Evolutionary conservation across 306 rosid species (phyloP).

Genomic region (Malus sylvestris): DNA sequence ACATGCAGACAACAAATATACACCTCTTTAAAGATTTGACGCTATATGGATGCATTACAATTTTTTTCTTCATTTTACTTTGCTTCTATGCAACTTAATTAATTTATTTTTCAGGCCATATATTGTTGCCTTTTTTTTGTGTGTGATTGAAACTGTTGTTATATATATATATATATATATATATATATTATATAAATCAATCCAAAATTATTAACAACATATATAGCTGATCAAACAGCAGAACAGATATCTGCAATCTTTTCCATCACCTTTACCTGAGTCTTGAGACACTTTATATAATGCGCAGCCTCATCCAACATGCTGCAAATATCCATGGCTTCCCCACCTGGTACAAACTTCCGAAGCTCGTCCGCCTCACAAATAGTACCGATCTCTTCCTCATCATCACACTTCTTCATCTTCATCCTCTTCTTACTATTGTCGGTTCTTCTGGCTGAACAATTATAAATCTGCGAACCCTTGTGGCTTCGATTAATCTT

Average conservation of each 20-base stretch:
- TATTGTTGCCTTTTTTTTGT: not conserved
- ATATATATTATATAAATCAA: not conserved
- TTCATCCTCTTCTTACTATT: not conserved
- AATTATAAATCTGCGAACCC: not conserved
- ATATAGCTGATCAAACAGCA: not conserved
- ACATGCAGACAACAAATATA: not conserved
- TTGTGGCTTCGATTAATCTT: not conserved
- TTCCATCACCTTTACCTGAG: constrained; percentile 30
- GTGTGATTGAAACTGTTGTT: not conserved
- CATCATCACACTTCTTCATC: not conserved
- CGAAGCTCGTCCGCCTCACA: constrained; percentile 4
- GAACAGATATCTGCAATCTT: constrained; percentile 9
- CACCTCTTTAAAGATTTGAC: too few species aligned
- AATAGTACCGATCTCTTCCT: not conserved
- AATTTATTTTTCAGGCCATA: not conserved
- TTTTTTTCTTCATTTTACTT: not conserved
- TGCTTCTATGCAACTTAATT: not conserved
- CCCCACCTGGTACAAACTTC: constrained; percentile 29
- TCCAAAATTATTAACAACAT: not conserved
- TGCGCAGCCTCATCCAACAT: constrained; percentile 33
- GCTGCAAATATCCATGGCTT: constrained; percentile 22
- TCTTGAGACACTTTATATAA: constrained; percentile 27
- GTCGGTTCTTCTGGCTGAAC: not conserved
- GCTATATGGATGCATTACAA: not conserved
- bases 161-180: not conserved